A percentile compares a stretch with the other conserved stretches of the same genome.
Evolutionary conservation across 768 basidiomycete species (phyloP).

Genomic region (Suillus variegatus): DNA sequence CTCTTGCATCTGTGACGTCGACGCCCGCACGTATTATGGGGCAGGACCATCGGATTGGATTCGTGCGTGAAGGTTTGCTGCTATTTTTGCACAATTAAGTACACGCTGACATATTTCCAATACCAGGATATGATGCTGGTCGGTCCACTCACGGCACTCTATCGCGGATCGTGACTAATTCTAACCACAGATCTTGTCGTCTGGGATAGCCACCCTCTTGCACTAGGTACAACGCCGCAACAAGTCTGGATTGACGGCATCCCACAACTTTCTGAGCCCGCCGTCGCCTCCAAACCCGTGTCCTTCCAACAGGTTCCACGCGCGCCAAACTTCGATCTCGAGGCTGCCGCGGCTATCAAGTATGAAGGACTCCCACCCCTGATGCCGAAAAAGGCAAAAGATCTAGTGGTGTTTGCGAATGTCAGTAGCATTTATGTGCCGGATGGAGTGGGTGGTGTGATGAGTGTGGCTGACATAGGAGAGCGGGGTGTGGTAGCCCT

Average conservation of each 20-base stretch:
- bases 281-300: conserved; percentile 53
- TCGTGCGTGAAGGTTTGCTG: conserved; percentile 47
- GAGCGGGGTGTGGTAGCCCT: conserved; percentile 50
- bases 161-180: conserved; percentile 9
- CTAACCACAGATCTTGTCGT: conserved; percentile 59
- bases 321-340: conserved; percentile 65
- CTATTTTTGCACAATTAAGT: neutral
- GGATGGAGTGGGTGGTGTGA: conserved; percentile 30
- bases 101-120: conserved; percentile 1
- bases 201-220: conserved; percentile 78
- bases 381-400: conserved; percentile 37
- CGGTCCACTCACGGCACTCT: conserved; percentile 11
- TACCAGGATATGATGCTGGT: conserved; percentile 71
- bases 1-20: conserved; percentile 69
- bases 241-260: conserved; percentile 90
- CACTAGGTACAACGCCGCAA: conserved; percentile 73
- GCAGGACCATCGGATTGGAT: conserved; percentile 75
- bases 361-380: conserved; percentile 77
- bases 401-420: conserved; percentile 62
- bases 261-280: conserved; percentile 55
- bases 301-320: conserved; percentile 51
- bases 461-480: conserved; percentile 21
- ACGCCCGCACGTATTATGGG: conserved; percentile 74
- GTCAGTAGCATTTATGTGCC: conserved; percentile 53
- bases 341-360: conserved; percentile 55